Conservation (phyloP, 2,329 filamentous ascomycete species). For the Stagonosporopsis cucurbitacearum region DNA sequence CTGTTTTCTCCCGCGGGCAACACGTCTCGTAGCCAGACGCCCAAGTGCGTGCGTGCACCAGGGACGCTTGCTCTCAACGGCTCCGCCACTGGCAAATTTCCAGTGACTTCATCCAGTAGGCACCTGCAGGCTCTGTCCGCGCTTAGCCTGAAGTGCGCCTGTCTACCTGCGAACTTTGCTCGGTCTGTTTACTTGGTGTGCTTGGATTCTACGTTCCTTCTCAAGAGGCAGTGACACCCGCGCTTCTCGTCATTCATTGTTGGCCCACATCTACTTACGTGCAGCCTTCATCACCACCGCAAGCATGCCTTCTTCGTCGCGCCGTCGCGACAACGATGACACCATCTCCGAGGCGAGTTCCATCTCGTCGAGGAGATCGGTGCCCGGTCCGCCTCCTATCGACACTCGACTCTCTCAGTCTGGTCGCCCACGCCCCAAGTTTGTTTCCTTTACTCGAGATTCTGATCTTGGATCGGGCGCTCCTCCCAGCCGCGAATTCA, state of each 20-base stretch:
- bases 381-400: slow-evolving; percentile 22
- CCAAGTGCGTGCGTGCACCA: neutral
- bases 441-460: slow-evolving; percentile 46
- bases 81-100: slow-evolving; percentile 8
- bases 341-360: slow-evolving; percentile 25
- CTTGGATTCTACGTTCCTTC: slow-evolving; percentile 4
- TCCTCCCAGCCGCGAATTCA: slow-evolving; percentile 32
- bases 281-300: slow-evolving; percentile 21
- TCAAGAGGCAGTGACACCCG: slow-evolving; percentile 2
- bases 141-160: slow-evolving; percentile 9
- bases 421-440: slow-evolving; percentile 39
- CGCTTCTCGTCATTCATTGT: slow-evolving; percentile 2
- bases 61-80: slow-evolving; percentile 11
- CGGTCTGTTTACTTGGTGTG: neutral
- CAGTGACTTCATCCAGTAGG: slow-evolving; percentile 14
- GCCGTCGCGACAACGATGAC: slow-evolving; percentile 15
- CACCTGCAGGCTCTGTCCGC: slow-evolving; percentile 10
- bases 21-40: neutral
- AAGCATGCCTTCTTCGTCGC: slow-evolving; percentile 25
- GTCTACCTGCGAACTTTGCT: slow-evolving; percentile 6
- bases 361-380: slow-evolving; percentile 16
- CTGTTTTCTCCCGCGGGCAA: neutral
- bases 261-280: slow-evolving; percentile 16
- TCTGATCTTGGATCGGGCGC: slow-evolving; percentile 24
- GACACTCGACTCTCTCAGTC: slow-evolving; percentile 24